Base-by-base conservation (phyloP, 139 green algal genomes). In the Coelastrella sp. region DNA sequence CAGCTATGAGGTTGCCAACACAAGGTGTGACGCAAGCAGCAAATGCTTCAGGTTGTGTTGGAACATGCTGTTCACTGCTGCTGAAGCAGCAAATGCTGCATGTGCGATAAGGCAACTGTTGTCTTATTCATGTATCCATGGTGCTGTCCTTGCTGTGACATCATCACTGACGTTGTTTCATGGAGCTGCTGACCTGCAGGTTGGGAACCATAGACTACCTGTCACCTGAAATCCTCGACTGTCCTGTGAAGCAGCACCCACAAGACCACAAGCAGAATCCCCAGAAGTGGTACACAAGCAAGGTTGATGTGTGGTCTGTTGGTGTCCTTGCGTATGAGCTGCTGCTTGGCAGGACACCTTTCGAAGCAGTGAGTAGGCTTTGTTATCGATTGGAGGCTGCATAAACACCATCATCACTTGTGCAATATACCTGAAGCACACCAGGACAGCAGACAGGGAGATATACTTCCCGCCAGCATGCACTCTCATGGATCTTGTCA, bases 171-270 rank as follows among this genome's bases (percentile, higher is more conserved):
- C 27, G 57, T 66, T 9, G 11, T 27, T 2, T 67, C 13, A 13
- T 71, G 1, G 2, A 13, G 32, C 27, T 71, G 62, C 32, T 38
- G 8, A 5, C 5, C 53, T 62, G 35, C 68, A 93, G 91, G 78
- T 75, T 95, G 72, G 92, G 92, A 40, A 95, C 92, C 35, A 90
- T 94, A 9, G 90, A 95, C 87, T 95, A 95, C 86, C 87, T 95
- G 62, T 87, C 90, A 0, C 92, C 92, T 9, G 92, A 95, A 87
- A 91, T 95, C 68, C 74, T 95, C 77, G 86, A 90, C 79, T 92
- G 89, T 75, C 89, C 90, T 13, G 86, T 90, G 53, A 93, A 95
- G 88, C 79, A 88, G 41, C 79, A 93, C 68, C 89, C 89, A 2
- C 48, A 87, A 50, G 89, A 95, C 48, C 78, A 93, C 89, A 95